Percentiles rank a stretch among this genome's conserved stretches.
Conservation (phyloP, 2,329 filamentous ascomycete species). For the Phaeomoniella chlamydospora region DNA sequence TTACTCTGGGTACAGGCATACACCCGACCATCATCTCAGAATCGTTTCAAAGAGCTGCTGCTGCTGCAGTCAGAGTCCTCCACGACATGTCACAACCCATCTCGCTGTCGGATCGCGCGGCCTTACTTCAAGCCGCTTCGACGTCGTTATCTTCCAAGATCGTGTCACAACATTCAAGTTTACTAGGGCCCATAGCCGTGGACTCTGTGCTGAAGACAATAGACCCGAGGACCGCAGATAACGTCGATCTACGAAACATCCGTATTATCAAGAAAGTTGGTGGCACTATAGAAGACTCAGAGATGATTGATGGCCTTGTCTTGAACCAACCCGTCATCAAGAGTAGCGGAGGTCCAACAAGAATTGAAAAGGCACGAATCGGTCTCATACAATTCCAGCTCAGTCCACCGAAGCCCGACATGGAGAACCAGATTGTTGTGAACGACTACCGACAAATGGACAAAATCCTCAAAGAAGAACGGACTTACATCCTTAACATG, state of each 20-base stretch:
- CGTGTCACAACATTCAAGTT: slow-evolving; percentile 89
- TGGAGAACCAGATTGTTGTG: slow-evolving; percentile 98
- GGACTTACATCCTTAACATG: slow-evolving; percentile 94
- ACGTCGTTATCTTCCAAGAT: slow-evolving; percentile 98
- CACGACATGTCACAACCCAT: slow-evolving; percentile 95
- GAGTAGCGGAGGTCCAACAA: slow-evolving; percentile 73
- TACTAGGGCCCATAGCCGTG: slow-evolving; percentile 94
- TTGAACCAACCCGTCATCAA: slow-evolving; percentile 88
- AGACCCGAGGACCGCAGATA: slow-evolving; percentile 87
- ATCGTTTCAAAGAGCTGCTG: slow-evolving; percentile 87
- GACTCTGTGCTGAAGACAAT: slow-evolving; percentile 94
- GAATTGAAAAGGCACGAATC: slow-evolving; percentile 96
- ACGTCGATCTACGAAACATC: slow-evolving; percentile 93
- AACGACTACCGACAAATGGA: slow-evolving; percentile 99
- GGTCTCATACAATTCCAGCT: slow-evolving; percentile 97
- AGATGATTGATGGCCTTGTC: slow-evolving; percentile 89
- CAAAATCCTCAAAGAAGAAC: slow-evolving; percentile 99
- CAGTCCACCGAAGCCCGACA: slow-evolving; percentile 95
- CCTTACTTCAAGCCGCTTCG: slow-evolving; percentile 88
- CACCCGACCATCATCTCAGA: slow-evolving; percentile 97
- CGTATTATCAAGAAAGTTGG: slow-evolving; percentile 95
- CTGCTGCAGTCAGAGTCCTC: slow-evolving; percentile 74
- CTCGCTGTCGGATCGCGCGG: slow-evolving; percentile 70
- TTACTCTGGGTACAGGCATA: slow-evolving; percentile 32
- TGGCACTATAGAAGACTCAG: slow-evolving; percentile 95